A percentile compares a stretch with the other conserved stretches of the same genome.
Conservation (phyloP, 2,329 filamentous ascomycete genomes). For the Ceratocystis eucalypticola region DNA sequence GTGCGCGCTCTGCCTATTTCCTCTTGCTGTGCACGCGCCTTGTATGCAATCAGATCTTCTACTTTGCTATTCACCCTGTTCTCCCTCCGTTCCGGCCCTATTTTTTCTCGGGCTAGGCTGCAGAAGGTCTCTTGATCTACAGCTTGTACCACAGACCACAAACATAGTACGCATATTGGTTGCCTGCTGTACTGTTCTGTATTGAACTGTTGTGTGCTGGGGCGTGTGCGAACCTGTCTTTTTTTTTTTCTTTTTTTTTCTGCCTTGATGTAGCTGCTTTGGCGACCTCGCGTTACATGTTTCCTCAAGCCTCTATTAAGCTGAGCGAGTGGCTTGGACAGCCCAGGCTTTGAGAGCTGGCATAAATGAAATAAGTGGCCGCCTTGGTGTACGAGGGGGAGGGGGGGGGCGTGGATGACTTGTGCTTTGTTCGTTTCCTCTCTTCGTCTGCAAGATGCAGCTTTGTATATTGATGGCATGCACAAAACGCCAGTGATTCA, state of each 20-base stretch:
- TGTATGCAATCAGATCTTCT: background rate
- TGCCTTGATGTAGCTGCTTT: background rate
- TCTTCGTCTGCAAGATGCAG: background rate
- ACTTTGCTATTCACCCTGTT: background rate
- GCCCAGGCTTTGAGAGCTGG: background rate
- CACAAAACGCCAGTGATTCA: background rate
- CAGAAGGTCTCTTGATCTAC: slow-evolving; percentile 5
- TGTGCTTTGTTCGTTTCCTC: background rate
- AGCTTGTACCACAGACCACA: background rate
- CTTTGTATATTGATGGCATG: background rate
- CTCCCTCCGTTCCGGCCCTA: background rate
- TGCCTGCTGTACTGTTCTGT: background rate
- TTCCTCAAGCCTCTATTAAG: background rate
- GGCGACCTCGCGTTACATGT: background rate
- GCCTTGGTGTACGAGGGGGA: background rate
- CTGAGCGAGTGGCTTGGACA: background rate
- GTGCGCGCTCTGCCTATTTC: background rate
- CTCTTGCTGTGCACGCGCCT: background rate
- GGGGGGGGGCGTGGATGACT: too few relatives aligned
- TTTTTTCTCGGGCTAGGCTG: background rate
- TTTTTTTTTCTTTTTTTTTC: background rate
- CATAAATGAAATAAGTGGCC: background rate
- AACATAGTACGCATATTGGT: background rate
- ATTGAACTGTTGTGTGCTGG: background rate
- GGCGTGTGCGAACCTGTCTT: background rate